Evolutionary conservation across 176 grass and related monocot species (phyloP), one percentile per base, ranked within the genome.

Genomic region (Urochloa ruziziensis): DNA sequence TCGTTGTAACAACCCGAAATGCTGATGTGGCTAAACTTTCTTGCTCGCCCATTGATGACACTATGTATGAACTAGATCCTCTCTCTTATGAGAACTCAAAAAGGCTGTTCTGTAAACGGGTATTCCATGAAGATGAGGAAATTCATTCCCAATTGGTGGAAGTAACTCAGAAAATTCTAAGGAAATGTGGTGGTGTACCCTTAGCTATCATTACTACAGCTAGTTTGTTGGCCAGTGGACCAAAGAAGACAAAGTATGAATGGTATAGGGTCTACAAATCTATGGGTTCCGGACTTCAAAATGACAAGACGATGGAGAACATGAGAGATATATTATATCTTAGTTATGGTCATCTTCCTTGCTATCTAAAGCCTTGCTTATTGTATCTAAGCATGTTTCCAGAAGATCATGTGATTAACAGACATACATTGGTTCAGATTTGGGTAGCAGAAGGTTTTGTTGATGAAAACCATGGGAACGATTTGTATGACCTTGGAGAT

Each of bases 111-210:
- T 10, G 3, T 39, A 39, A 67, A 67, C 37, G 40, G 52, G 19
- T 59, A 79, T 57, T 79, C 40, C 13, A 78, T 2, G 3, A 61
- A 36, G 49, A 60, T 8, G 17, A 51, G 0, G 39, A 3, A 80
- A 29, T 80, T 11, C 4, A 59, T 14, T 28, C 29, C 43, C 16
- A 36, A 36, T 1, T 36, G 17, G 34, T 23, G 8, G 64, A 79
- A 24, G 42, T 70, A 86, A 34, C 65, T 37, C 10, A 35, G 2
- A 72, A 36, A 70, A 86, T 79, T 13, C 21, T 77, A 30, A 73
- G 40, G 56, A 67, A 67, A 1, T 67, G 64, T 67, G 64, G 34
- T n/a, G 64, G 34, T 0, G 19, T 67, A 12, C 64, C 64, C 1
- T 67, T 67, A 67, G 64, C 64, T 23, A 67, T 67, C 33, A 67